phyloP scores from a whole-genome alignment of 768 basidiomycete species.

The Amanita thiersii region DNA sequence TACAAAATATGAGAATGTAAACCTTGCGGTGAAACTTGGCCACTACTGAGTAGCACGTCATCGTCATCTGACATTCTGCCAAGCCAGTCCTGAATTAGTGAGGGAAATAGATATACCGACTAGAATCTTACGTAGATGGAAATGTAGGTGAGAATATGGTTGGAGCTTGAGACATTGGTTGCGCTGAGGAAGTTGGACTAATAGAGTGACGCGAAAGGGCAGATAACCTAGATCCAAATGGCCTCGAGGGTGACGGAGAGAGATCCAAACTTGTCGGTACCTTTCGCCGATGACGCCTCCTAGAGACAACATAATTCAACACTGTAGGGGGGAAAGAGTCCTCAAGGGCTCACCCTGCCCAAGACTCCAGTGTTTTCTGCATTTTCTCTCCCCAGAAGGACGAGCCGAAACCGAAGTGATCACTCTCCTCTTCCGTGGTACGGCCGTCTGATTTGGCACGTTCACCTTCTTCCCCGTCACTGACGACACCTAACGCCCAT shows the following conservation, averaged over 20 bases:
- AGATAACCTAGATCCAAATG: not conserved
- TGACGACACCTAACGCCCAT: constrained; percentile 20
- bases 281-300: constrained; percentile 8
- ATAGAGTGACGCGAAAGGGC: not conserved
- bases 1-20: constrained; percentile 10
- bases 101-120: not conserved
- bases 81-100: not conserved
- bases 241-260: not conserved
- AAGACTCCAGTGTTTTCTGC: constrained; percentile 35
- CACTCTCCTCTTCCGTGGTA: constrained; percentile 40
- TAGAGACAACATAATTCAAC: constrained; percentile 6
- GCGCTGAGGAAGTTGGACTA: not conserved
- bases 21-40: constrained; percentile 69
- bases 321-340: not conserved
- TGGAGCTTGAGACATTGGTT: not conserved
- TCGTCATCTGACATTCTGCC: constrained; percentile 32
- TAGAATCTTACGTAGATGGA: constrained; percentile 1
- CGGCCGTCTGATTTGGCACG: constrained; percentile 22
- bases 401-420: constrained; percentile 13
- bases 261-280: constrained; percentile 3
- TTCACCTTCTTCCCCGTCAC: constrained; percentile 32
- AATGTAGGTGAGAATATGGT: not conserved
- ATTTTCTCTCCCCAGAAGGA: constrained; percentile 34
- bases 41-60: constrained; percentile 69
- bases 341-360: constrained; percentile 29